phyloP scores from a whole-genome alignment of 208 protist species.

The Leishmania braziliensis region DNA sequence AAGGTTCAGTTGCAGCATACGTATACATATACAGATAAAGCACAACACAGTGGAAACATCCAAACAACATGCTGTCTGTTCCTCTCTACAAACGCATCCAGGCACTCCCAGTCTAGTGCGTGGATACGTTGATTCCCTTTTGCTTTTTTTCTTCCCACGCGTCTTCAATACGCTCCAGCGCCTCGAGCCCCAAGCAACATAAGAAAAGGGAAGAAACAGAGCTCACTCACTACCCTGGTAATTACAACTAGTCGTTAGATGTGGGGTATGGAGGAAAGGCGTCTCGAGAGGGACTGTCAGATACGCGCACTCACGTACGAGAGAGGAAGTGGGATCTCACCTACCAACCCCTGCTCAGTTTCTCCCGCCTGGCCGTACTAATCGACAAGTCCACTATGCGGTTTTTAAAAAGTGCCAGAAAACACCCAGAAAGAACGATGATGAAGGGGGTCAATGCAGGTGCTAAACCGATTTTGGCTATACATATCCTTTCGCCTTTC shows the following conservation, averaged over 20 bases:
- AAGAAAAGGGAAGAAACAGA: background rate
- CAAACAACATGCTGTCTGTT: background rate
- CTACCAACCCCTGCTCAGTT: background rate
- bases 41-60: background rate
- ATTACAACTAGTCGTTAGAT: background rate
- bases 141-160: background rate
- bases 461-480: background rate
- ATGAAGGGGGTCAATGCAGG: background rate
- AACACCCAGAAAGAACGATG: background rate
- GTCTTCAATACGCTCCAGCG: background rate
- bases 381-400: background rate
- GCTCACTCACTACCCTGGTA: background rate
- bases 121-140: background rate
- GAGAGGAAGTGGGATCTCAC: background rate
- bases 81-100: background rate
- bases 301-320: background rate
- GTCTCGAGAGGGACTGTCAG: background rate
- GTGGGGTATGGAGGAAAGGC: background rate
- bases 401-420: no score
- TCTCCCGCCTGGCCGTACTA: background rate
- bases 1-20: background rate
- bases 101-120: background rate
- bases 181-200: background rate
- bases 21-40: background rate
- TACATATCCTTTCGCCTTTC: background rate